Conservation (phyloP, 495 filamentous ascomycete genomes). For the Aspergillus avenaceus region DNA sequence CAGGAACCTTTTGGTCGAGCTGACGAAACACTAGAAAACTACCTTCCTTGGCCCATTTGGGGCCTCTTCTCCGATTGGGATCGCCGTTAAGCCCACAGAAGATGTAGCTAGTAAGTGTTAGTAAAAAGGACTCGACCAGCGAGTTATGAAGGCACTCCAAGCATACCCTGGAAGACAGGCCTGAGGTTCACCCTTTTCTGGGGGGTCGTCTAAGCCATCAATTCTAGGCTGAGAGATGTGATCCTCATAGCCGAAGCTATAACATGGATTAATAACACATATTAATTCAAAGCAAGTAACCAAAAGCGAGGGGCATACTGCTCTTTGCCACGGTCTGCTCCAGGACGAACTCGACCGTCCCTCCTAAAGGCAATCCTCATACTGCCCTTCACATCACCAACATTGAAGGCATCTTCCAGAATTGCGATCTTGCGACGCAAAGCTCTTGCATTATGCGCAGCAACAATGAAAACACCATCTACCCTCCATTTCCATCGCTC, state of each 20-base stretch:
- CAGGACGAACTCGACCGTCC: neutral
- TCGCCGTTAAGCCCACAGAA: neutral
- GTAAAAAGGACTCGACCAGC: too few species aligned
- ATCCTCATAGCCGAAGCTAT: conserved; percentile 30
- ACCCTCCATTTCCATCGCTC: conserved; percentile 2
- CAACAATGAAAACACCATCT: conserved; percentile 6
- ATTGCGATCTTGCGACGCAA: conserved; percentile 1
- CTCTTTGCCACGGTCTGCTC: conserved; percentile 8
- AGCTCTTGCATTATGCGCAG: neutral
- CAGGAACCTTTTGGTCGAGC: conserved; percentile 28
- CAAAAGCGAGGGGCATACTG: conserved; percentile 6
- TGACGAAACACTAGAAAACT: conserved; percentile 37
- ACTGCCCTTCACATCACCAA: neutral
- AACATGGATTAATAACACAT: neutral
- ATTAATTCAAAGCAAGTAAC: neutral
- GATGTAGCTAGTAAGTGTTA: neutral
- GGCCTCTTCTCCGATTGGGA: conserved; percentile 3
- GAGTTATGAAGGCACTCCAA: neutral
- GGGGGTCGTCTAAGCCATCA: conserved; percentile 19
- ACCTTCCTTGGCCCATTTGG: conserved; percentile 30
- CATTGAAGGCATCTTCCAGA: neutral
- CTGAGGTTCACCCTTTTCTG: conserved; percentile 10
- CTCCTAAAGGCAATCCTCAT: neutral
- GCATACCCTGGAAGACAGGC: conserved; percentile 20
- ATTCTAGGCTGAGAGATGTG: conserved; percentile 27